A percentile compares a stretch with the other conserved stretches of the same genome.
phyloP scores from a whole-genome alignment of 73 alveolate species.

The Durusdinium trenchii region DNA sequence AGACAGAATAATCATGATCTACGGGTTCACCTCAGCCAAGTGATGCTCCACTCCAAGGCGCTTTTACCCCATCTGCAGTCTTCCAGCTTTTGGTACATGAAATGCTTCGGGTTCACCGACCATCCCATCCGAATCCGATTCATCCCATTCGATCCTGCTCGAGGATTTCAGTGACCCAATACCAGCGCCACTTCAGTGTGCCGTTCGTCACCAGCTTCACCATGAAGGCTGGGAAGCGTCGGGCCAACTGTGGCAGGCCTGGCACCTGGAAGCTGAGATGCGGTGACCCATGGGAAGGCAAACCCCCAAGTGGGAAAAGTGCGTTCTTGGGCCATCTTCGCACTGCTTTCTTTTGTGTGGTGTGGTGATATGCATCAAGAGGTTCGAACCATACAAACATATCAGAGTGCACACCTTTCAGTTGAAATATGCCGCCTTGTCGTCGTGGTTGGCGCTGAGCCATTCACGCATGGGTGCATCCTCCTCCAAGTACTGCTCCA shows the following conservation, averaged over 20 bases:
- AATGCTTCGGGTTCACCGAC: too few relatives aligned
- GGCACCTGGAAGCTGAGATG: slow-evolving; percentile 46
- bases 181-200: slow-evolving; percentile 85
- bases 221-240: slow-evolving; percentile 79
- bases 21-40: too few relatives aligned
- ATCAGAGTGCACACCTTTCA: too few relatives aligned
- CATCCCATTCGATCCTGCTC: slow-evolving; percentile 27
- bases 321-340: not conserved
- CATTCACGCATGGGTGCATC: slow-evolving; percentile 66
- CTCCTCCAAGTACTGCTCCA: slow-evolving; percentile 65
- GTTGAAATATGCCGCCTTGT: slow-evolving; percentile 48
- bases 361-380: too few relatives aligned
- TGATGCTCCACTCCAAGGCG: too few relatives aligned
- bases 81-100: too few relatives aligned
- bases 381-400: too few relatives aligned
- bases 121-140: too few relatives aligned
- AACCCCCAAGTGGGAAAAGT: not conserved
- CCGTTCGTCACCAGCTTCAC: slow-evolving; percentile 81
- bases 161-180: slow-evolving; percentile 86
- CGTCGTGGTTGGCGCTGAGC: slow-evolving; percentile 43
- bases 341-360: too few relatives aligned
- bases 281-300: not conserved
- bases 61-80: too few relatives aligned
- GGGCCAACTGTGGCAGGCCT: slow-evolving; percentile 88
- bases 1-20: too few relatives aligned